Evolutionary conservation across 2,329 filamentous ascomycete genomes (phyloP).

Genomic region (Hymenoscyphus salicellus): DNA sequence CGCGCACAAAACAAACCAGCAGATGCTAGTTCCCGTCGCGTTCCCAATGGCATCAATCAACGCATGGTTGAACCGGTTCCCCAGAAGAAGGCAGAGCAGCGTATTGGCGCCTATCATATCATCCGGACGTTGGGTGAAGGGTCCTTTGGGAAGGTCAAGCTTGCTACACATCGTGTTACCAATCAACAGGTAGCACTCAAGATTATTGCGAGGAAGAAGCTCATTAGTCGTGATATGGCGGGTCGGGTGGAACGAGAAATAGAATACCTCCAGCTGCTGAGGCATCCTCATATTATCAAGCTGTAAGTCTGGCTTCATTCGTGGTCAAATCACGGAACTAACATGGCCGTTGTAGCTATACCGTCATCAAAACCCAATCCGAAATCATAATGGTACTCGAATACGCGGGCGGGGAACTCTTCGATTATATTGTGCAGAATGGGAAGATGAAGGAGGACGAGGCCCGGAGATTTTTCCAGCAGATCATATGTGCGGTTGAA

Average conservation of each 20-base stretch:
- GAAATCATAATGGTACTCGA: conserved; percentile 99
- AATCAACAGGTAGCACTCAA: conserved; percentile 96
- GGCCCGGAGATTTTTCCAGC: conserved; percentile 97
- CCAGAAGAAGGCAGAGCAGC: conserved; percentile 65
- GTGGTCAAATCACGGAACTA: conserved; percentile 21
- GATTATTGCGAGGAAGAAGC: conserved; percentile 93
- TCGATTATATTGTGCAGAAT: conserved; percentile 96
- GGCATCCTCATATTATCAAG: conserved; percentile 99
- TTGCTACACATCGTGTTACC: conserved; percentile 87
- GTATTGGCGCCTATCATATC: conserved; percentile 88
- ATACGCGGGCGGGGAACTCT: conserved; percentile 92
- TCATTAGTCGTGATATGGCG: conserved; percentile 96
- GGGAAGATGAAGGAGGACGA: conserved; percentile 87
- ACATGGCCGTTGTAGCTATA: conserved; percentile 60
- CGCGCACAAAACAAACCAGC: conserved; percentile 42
- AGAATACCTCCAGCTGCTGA: conserved; percentile 90
- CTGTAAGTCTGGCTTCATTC: conserved; percentile 58
- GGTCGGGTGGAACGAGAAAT: conserved; percentile 97
- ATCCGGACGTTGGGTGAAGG: conserved; percentile 90
- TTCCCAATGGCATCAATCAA: conserved; percentile 25
- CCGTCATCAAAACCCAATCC: conserved; percentile 87
- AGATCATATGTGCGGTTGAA: conserved; percentile 97
- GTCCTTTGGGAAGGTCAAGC: conserved; percentile 97
- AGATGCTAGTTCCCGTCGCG: conserved; percentile 31
- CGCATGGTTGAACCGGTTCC: conserved; percentile 27